Conservation (phyloP, 805 yeast genomes). For the Barnettozyma populi region DNA sequence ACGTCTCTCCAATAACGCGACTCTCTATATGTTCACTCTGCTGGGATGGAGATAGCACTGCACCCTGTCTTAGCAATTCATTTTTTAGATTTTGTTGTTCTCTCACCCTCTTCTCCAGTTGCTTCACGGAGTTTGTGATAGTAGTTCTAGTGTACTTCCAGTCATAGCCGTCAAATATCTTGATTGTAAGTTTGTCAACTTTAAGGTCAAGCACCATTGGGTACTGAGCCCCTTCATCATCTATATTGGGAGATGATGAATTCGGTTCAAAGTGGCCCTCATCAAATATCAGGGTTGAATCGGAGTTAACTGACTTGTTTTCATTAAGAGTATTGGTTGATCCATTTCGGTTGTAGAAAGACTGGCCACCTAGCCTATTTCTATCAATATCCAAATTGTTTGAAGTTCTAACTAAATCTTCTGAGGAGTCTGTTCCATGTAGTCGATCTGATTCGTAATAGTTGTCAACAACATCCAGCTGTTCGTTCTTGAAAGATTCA, state of each 20-base stretch:
- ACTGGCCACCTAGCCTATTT: not conserved
- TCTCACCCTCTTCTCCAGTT: conserved; percentile 48
- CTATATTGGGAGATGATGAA: not conserved
- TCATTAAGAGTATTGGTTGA: conserved; percentile 15
- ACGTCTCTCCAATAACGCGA: conserved; percentile 50
- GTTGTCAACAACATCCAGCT: conserved; percentile 21
- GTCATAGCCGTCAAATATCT: conserved; percentile 85
- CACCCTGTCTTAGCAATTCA: conserved; percentile 1
- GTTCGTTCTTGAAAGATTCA: conserved; percentile 3
- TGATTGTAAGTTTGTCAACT: conserved; percentile 35
- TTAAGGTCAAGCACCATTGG: conserved; percentile 26
- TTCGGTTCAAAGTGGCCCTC: conserved; percentile 22
- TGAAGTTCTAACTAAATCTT: not conserved
- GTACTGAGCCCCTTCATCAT: not conserved
- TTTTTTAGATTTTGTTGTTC: conserved; percentile 13
- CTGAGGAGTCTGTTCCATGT: conserved; percentile 14
- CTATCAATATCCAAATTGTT: not conserved
- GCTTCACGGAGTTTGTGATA: conserved; percentile 58
- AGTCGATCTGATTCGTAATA: conserved; percentile 22
- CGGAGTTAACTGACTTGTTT: conserved; percentile 9
- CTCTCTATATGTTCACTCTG: conserved; percentile 6
- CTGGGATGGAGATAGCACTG: not conserved
- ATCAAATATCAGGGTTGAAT: conserved; percentile 19
- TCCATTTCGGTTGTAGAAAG: not conserved
- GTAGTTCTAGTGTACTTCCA: conserved; percentile 74